Conservation (phyloP, 352 stramenopile species). For the Phytophthora hibernalis region DNA sequence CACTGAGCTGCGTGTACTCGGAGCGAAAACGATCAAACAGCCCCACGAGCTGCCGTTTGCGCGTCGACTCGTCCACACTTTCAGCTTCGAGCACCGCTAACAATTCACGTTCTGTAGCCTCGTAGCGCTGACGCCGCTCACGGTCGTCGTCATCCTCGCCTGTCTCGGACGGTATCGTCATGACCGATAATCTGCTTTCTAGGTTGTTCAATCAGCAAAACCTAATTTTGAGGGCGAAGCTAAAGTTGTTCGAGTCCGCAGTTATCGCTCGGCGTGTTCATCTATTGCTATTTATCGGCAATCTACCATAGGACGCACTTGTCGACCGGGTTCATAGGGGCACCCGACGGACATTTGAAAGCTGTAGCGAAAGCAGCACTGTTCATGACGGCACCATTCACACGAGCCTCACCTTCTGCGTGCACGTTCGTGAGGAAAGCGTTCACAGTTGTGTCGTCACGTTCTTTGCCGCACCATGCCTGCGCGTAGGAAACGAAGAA, state of each 20-base stretch:
- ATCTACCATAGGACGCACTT: constrained; percentile 63
- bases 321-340: constrained; percentile 56
- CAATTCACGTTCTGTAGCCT: constrained; percentile 59
- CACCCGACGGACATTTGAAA: constrained; percentile 52
- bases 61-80: constrained; percentile 52
- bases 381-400: constrained; percentile 78
- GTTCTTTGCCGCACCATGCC: constrained; percentile 64
- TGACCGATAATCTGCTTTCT: neutral
- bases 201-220: neutral
- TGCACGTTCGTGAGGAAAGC: constrained; percentile 55
- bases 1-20: constrained; percentile 70
- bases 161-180: constrained; percentile 1
- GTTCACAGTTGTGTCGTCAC: constrained; percentile 44
- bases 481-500: constrained; percentile 78
- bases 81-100: constrained; percentile 57
- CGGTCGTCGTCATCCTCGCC: constrained; percentile 34
- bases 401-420: constrained; percentile 52
- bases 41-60: constrained; percentile 65
- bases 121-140: constrained; percentile 43
- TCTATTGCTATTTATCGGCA: neutral
- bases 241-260: constrained; percentile 15
- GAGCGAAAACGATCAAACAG: constrained; percentile 74
- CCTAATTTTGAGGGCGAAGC: constrained; percentile 19
- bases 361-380: constrained; percentile 54
- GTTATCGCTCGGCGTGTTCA: too few relatives aligned